phyloP scores from a whole-genome alignment of 1,284 basidiomycete species.

The Boletus sp. region DNA sequence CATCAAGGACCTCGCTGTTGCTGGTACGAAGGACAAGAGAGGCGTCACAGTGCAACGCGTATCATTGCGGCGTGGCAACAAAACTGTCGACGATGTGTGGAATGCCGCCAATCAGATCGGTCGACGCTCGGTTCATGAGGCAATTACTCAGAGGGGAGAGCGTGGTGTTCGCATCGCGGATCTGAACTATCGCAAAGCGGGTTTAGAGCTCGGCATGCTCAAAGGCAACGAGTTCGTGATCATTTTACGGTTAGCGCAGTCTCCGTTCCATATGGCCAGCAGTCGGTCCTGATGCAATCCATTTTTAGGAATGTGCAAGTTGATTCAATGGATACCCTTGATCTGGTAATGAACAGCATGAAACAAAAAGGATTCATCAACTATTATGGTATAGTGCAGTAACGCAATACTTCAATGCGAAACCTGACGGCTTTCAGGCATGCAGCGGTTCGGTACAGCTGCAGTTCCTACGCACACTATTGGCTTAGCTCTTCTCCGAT shows the following conservation, averaged over 20 bases:
- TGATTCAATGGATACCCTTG: slow-evolving; percentile 66
- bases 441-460: slow-evolving; percentile 99
- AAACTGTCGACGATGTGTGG: slow-evolving; percentile 85
- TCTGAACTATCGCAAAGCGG: slow-evolving; percentile 76
- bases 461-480: slow-evolving; percentile 93
- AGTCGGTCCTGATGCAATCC: slow-evolving; percentile 6
- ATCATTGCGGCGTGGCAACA: slow-evolving; percentile 73
- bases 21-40: slow-evolving; percentile 98
- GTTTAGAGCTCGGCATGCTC: slow-evolving; percentile 89
- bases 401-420: background rate
- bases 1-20: slow-evolving; percentile 80
- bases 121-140: slow-evolving; percentile 55
- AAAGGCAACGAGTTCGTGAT: slow-evolving; percentile 96
- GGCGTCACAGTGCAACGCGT: slow-evolving; percentile 95
- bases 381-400: slow-evolving; percentile 74
- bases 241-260: slow-evolving; percentile 70
- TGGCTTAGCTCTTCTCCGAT: slow-evolving; percentile 83
- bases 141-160: slow-evolving; percentile 73
- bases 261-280: background rate
- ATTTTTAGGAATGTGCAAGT: slow-evolving; percentile 73
- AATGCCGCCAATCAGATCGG: slow-evolving; percentile 67
- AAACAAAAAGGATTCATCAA: slow-evolving; percentile 92
- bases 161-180: slow-evolving; percentile 88
- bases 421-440: slow-evolving; percentile 51
- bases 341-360: slow-evolving; percentile 76